Evolutionary conservation across 2,329 filamentous ascomycete species (phyloP).

Genomic region (Xylaria sp.): DNA sequence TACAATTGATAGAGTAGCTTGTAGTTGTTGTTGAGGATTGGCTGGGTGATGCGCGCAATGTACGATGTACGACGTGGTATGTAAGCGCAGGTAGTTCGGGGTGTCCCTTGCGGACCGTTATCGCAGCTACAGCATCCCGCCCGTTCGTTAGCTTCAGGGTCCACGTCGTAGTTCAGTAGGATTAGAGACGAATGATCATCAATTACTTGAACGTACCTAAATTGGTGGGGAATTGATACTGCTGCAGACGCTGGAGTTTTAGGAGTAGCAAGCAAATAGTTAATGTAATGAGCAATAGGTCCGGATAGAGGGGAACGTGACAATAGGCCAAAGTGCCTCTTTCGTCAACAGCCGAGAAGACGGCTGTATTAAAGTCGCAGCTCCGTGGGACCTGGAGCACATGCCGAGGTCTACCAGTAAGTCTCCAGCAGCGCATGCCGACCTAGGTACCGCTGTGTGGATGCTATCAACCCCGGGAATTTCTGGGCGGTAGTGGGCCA

Average conservation of each 20-base stretch:
- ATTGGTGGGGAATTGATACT: neutral
- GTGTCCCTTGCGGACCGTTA: conserved; percentile 14
- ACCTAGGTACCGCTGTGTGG: neutral
- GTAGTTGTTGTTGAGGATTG: conserved; percentile 6
- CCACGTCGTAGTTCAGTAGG: neutral
- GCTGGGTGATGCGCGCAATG: neutral
- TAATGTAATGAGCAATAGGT: neutral
- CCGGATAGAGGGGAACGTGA: conserved; percentile 5
- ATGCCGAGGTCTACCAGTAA: conserved; percentile 32
- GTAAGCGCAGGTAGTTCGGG: neutral
- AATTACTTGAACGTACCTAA: conserved; percentile 10
- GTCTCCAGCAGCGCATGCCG: neutral
- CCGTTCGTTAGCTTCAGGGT: conserved; percentile 8
- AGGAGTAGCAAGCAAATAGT: neutral
- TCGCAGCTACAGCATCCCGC: conserved; percentile 21
- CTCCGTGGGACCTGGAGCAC: conserved; percentile 26
- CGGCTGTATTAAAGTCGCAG: conserved; percentile 29
- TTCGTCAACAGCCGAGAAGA: conserved; percentile 27
- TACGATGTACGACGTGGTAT: too few species aligned
- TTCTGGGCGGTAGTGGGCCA: conserved; percentile 4
- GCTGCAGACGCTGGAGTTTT: neutral
- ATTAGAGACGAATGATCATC: neutral
- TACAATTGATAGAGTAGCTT: neutral
- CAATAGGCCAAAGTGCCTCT: conserved; percentile 10
- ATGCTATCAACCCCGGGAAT: conserved; percentile 15